These are phyloP conservation scores for Darksidea phi DNA, from an alignment of 495 filamentous ascomycete species.

Conservation along the genomic window DNA sequence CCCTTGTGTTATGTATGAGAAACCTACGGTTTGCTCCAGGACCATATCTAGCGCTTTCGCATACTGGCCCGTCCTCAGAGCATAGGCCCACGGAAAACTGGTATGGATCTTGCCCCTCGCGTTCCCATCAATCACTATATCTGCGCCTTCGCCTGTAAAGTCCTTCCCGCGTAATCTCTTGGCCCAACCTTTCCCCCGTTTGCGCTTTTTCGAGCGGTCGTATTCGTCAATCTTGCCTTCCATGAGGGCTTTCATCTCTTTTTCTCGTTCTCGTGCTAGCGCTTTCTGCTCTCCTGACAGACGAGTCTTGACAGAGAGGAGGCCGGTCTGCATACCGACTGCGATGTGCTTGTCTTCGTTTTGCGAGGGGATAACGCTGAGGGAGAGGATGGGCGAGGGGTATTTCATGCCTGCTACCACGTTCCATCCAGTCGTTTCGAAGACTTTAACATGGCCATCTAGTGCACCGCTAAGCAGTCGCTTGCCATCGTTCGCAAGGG, in stretches of 20 bases:
- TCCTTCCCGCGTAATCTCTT: conserved; percentile 73
- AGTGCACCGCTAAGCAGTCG: conserved; percentile 82
- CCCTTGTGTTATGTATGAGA: no score
- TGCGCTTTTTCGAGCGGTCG: conserved; percentile 59
- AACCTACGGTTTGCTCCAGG: conserved; percentile 49
- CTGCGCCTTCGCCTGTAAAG: conserved; percentile 78
- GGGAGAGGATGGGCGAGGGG: conserved; percentile 79
- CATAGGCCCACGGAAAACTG: conserved; percentile 76
- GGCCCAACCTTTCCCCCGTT: conserved; percentile 65
- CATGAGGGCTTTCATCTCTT: conserved; percentile 82
- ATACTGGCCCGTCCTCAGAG: conserved; percentile 77
- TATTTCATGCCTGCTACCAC: conserved; percentile 91
- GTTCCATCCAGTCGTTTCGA: conserved; percentile 88
- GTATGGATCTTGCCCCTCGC: conserved; percentile 52
- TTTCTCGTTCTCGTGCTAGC: conserved; percentile 70
- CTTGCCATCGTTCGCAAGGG: conserved; percentile 70
- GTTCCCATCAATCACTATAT: conserved; percentile 82
- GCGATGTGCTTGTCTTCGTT: conserved; percentile 84
- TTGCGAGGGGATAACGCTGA: conserved; percentile 66
- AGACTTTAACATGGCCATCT: conserved; percentile 95
- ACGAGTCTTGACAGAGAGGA: conserved; percentile 82
- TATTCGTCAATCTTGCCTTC: conserved; percentile 71
- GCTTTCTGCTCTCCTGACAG: conserved; percentile 79
- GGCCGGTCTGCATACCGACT: conserved; percentile 89
- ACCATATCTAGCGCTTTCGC: conserved; percentile 74